phyloP scores from a whole-genome alignment of 2,329 filamentous ascomycete genomes.

The Didymella glomerata region DNA sequence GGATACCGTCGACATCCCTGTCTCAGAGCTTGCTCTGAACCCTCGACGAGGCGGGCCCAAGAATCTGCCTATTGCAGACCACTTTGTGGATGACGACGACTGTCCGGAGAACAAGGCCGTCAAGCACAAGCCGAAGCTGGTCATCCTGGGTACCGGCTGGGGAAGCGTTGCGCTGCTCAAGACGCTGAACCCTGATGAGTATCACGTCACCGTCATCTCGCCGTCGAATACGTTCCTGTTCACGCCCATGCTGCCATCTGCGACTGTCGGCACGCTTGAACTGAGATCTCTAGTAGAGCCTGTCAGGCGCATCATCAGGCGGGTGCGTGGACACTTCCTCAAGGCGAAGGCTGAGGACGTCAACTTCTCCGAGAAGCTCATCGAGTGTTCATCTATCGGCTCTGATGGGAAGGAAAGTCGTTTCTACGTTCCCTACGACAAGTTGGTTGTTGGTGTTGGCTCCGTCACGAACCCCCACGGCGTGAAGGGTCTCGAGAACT shows the following conservation, averaged over 20 bases:
- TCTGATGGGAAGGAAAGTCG: constrained; percentile 73
- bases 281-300: constrained; percentile 92
- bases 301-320: constrained; percentile 80
- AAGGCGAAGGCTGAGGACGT: constrained; percentile 87
- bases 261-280: constrained; percentile 94
- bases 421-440: constrained; percentile 98
- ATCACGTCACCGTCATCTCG: constrained; percentile 94
- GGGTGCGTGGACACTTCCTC: constrained; percentile 86
- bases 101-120: constrained; percentile 71
- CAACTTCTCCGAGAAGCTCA: constrained; percentile 88
- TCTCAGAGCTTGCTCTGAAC: constrained; percentile 83
- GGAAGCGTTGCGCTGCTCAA: constrained; percentile 92
- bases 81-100: constrained; percentile 89
- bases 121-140: constrained; percentile 90
- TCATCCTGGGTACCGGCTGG: constrained; percentile 94
- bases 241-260: constrained; percentile 96
- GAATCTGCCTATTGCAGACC: constrained; percentile 90
- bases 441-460: constrained; percentile 90
- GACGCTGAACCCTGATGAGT: constrained; percentile 86
- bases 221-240: constrained; percentile 98
- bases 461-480: constrained; percentile 95
- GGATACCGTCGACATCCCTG: constrained; percentile 74
- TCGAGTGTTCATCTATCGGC: constrained; percentile 82
- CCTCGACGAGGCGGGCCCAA: constrained; percentile 89
- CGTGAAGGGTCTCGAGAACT: constrained; percentile 92